A percentile compares a stretch with the other conserved stretches of the same genome.
These are phyloP conservation scores for Liriodendron chinense DNA, from an alignment of 164 flowering plant species.

Conservation along the genomic window DNA sequence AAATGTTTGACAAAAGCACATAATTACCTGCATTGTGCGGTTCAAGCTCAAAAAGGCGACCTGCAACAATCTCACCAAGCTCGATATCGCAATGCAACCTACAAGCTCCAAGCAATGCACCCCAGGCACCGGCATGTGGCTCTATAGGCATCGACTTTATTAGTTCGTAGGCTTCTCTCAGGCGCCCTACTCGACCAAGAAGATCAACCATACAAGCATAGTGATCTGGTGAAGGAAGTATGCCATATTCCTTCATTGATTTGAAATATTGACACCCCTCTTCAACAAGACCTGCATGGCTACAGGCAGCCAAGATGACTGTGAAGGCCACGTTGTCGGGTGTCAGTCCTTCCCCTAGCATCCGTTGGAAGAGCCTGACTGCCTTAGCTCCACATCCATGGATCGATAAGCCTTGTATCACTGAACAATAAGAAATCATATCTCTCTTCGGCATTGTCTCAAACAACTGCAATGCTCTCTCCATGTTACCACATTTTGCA, in stretches of 20 bases:
- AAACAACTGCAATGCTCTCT: slow-evolving; percentile 18
- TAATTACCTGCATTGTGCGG: slow-evolving; percentile 20
- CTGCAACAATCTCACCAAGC: slow-evolving; percentile 18
- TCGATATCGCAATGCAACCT: slow-evolving; percentile 14
- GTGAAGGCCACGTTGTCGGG: slow-evolving; percentile 18
- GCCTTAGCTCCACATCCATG: slow-evolving; percentile 18
- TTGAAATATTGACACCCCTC: slow-evolving; percentile 17
- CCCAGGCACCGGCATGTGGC: slow-evolving; percentile 21
- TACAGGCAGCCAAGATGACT: slow-evolving; percentile 14
- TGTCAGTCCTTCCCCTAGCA: slow-evolving; percentile 12
- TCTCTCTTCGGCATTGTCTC: slow-evolving; percentile 6
- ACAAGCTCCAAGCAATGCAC: slow-evolving; percentile 20
- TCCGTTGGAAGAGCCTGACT: slow-evolving; percentile 10
- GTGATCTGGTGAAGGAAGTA: slow-evolving; percentile 14
- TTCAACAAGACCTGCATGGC: slow-evolving; percentile 15
- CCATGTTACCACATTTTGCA: slow-evolving; percentile 22
- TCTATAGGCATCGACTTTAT: slow-evolving; percentile 16
- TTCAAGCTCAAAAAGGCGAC: slow-evolving; percentile 13
- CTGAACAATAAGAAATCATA: slow-evolving; percentile 14
- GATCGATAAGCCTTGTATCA: slow-evolving; percentile 17
- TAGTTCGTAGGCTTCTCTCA: slow-evolving; percentile 16
- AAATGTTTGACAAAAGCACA: slow-evolving; percentile 18
- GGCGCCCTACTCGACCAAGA: slow-evolving; percentile 11
- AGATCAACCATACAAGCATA: slow-evolving; percentile 22
- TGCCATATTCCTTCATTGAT: slow-evolving; percentile 12